Base-by-base conservation (phyloP, 1,284 basidiomycete species). In the Malassezia furfur region DNA sequence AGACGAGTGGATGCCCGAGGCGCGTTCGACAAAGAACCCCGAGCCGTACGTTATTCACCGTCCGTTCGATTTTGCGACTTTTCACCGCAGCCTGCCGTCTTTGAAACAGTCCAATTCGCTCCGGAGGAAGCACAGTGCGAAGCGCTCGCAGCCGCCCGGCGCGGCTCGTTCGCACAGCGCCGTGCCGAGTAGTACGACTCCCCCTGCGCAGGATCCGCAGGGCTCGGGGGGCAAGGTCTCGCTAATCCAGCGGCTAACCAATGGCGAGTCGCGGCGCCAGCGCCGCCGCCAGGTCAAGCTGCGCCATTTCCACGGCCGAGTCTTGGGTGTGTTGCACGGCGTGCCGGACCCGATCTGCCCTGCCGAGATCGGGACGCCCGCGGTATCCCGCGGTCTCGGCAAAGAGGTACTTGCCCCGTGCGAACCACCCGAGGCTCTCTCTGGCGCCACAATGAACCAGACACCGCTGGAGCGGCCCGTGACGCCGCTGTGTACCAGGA, bases 401-500 rank as follows among this genome's bases (percentile, higher is more conserved):
- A 43, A 19, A 15, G 21, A 10, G 40, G 19, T 15, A 11, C 40
- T 5, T 43, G 40, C 40, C 12, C 40, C 15, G 17, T 19, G 17
- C 17, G 38, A 43, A 14, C 40, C 30, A 4, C 14, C 3, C 30
- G 21, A 7, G 22, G 21, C 40, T 17, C 22, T 14, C 5, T 14
- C 21, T 21, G 11, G 6, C 6, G 40, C 12, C 30, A 43, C 40
- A 11, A 43, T 43, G 40, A 14, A n/a, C 3, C 19, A 25, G 11
- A n/a, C 25, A 11, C 43, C 43, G 43, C 43, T 45, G n/a, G 43
- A 28, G n/a, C 43, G 43, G 10, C 43, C 43, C 21, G 12, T 17
- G 17, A 50, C 48, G 19, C 53, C 53, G 11, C 48, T 55, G 11
- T 49, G 53, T 28, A 50, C 34, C 4, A 43, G 38, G 25, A 55